Conservation (phyloP, 2,329 filamentous ascomycete species). For the Piedraia hortae region DNA sequence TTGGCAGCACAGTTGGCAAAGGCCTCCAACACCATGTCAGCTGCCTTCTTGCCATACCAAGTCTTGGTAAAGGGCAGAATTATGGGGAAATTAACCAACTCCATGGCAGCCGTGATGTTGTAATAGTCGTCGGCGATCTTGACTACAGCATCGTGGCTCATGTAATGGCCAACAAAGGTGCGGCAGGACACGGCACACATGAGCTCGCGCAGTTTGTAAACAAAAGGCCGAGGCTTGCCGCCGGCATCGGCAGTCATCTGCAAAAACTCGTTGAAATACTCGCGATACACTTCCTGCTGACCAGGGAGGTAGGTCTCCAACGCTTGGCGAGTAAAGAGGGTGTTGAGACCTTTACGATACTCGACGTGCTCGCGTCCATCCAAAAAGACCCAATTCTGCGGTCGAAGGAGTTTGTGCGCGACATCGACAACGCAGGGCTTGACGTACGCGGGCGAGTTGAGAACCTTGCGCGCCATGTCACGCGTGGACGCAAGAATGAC, state of each 20-base stretch:
- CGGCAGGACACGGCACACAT: constrained; percentile 88
- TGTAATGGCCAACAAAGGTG: constrained; percentile 93
- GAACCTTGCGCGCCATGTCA: constrained; percentile 85
- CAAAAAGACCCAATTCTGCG: constrained; percentile 89
- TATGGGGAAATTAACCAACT: constrained; percentile 94
- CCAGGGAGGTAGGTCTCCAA: constrained; percentile 71
- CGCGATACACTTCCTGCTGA: constrained; percentile 74
- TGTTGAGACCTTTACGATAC: constrained; percentile 88
- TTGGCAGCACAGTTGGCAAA: constrained; percentile 82
- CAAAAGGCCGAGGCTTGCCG: constrained; percentile 58
- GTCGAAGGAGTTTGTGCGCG: constrained; percentile 74
- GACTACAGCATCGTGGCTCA: constrained; percentile 68
- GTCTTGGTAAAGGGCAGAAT: constrained; percentile 87
- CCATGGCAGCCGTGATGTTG: constrained; percentile 77
- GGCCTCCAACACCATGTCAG: constrained; percentile 71
- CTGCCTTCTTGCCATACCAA: constrained; percentile 90
- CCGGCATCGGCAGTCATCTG: constrained; percentile 38
- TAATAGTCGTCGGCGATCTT: constrained; percentile 94
- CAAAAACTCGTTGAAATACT: constrained; percentile 59
- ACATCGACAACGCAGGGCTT: constrained; percentile 93
- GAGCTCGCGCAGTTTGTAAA: constrained; percentile 74
- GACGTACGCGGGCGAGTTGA: constrained; percentile 76
- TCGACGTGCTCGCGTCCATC: constrained; percentile 88
- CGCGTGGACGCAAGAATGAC: constrained; percentile 88
- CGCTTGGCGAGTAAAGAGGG: constrained; percentile 73